Evolutionary conservation across 164 flowering plant genomes (phyloP).

Genomic region (Echeveria elegans): DNA sequence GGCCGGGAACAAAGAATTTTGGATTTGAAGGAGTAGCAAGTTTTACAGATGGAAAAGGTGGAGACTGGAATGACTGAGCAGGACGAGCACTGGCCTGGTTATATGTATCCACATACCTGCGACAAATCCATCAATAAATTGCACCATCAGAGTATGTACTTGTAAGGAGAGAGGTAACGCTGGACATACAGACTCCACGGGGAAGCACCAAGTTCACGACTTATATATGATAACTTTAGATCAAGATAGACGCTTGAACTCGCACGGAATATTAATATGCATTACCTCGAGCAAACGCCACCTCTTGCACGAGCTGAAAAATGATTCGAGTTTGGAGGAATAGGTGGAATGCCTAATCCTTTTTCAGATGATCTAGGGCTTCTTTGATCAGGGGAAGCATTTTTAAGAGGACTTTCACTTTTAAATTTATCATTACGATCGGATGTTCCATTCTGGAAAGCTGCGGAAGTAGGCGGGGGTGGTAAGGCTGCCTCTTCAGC

Average conservation of each 20-base stretch:
- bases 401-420: constrained; percentile 27
- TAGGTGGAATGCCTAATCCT: constrained; percentile 71
- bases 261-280: background rate
- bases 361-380: constrained; percentile 33
- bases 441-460: constrained; percentile 53
- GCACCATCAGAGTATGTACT: background rate
- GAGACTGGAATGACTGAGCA: constrained; percentile 59
- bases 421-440: constrained; percentile 41
- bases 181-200: background rate
- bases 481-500: constrained; percentile 71
- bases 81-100: constrained; percentile 59
- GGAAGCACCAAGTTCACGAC: background rate
- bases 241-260: background rate
- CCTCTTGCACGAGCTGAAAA: constrained; percentile 82
- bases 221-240: too few species aligned
- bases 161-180: background rate
- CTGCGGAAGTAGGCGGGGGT: constrained; percentile 73
- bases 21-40: constrained; percentile 37
- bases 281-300: constrained; percentile 84
- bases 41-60: constrained; percentile 49
- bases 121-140: constrained; percentile 13
- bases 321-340: constrained; percentile 73
- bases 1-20: constrained; percentile 72
- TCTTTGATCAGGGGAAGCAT: constrained; percentile 34
- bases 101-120: constrained; percentile 97